Evolutionary conservation across 441 rosid genomes (phyloP).

Genomic region (Mallotus repandus): DNA sequence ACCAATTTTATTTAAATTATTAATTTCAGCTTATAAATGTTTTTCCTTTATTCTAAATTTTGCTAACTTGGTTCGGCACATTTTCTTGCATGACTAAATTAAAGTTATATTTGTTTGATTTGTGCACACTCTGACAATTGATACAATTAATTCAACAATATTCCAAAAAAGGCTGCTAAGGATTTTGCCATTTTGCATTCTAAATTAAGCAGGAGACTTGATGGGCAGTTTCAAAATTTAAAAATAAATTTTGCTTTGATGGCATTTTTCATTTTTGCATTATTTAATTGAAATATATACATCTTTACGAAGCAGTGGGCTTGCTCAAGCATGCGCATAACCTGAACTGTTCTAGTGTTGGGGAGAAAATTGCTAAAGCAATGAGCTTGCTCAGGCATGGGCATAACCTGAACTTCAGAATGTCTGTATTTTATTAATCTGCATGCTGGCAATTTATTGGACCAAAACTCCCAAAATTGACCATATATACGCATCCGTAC

Average conservation of each 20-base stretch:
- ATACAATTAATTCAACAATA: too few species aligned
- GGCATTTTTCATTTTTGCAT: background rate
- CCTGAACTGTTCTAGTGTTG: too few species aligned
- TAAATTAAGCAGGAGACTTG: background rate
- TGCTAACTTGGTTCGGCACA: background rate
- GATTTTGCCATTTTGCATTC: background rate
- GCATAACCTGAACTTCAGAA: background rate
- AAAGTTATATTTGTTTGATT: background rate
- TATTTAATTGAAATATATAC: background rate
- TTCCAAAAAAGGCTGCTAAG: too few species aligned
- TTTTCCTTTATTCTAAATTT: background rate
- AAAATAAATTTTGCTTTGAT: background rate
- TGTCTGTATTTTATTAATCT: background rate
- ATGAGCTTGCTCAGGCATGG: background rate
- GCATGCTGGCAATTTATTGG: background rate
- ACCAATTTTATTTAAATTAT: background rate
- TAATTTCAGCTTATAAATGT: background rate
- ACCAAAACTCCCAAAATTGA: background rate
- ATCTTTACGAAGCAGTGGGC: too few species aligned
- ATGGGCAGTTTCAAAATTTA: background rate
- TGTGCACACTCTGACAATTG: too few species aligned
- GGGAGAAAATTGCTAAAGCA: background rate
- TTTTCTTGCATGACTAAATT: background rate
- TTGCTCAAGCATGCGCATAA: too few species aligned
- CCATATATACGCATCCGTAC: background rate